A percentile compares a stretch with the other conserved stretches of the same genome.
phyloP scores from a whole-genome alignment of 805 yeast genomes.

The Ogataea salicorniae region DNA sequence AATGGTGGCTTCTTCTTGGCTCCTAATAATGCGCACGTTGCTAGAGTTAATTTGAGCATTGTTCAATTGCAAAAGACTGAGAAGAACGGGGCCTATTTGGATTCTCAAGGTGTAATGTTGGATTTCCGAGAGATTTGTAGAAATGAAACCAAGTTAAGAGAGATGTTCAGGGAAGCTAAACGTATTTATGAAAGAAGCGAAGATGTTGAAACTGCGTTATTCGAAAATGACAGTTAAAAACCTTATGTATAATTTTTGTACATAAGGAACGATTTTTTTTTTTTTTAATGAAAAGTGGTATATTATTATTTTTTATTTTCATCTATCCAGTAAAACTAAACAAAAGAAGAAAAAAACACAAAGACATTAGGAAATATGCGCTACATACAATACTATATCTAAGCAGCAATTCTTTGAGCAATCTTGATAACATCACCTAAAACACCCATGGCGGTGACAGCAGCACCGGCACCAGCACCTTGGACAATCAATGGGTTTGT shows the following conservation, averaged over 20 bases:
- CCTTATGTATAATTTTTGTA: neutral
- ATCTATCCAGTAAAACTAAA: neutral
- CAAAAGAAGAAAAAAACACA: neutral
- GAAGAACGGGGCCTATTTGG: constrained; percentile 36
- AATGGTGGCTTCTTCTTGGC: constrained; percentile 77
- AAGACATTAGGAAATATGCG: neutral
- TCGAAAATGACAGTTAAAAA: constrained; percentile 8
- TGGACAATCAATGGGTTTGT: constrained; percentile 89
- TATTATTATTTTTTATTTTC: neutral
- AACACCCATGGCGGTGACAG: constrained; percentile 73
- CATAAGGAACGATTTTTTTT: neutral
- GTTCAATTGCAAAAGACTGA: constrained; percentile 23
- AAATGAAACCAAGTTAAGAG: constrained; percentile 41
- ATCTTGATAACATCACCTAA: constrained; percentile 89
- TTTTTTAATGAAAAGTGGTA: neutral
- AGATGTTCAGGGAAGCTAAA: constrained; percentile 57
- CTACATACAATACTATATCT: neutral
- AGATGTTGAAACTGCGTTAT: constrained; percentile 24
- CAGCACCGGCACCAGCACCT: constrained; percentile 94
- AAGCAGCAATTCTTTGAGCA: constrained; percentile 69
- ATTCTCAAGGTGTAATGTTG: constrained; percentile 71
- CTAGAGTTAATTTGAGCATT: constrained; percentile 55
- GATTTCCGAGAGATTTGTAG: constrained; percentile 61
- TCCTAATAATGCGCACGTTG: constrained; percentile 79
- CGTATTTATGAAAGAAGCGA: constrained; percentile 37